Base-by-base conservation (phyloP, 1,139 yeast species). In the Diutina siamensis region DNA sequence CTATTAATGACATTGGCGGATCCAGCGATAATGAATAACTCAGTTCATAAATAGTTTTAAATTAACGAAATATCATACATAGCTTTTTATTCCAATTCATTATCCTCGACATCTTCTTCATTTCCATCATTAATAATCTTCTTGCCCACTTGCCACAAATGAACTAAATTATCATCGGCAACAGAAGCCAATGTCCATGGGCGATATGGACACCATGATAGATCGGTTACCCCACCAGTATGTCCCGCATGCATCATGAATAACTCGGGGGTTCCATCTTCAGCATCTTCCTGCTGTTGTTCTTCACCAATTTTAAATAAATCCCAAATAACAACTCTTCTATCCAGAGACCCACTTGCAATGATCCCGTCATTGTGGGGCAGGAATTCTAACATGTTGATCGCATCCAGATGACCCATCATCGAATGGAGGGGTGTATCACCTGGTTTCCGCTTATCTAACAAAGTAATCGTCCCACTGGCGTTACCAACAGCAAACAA, bases 201-300 rank as follows among this genome's bases (percentile, higher is more conserved):
- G 48, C 76, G 71, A 54, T 71, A 76, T 2, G 82, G 79, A 55
- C 82, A 81, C 72, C 86, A 80, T 44, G 78, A 72, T 53, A 83
- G 68, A 58, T 84, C 94, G 33, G 80, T 78, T 10, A 84, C 81
- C 1, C 82, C 72, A 12, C 87, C 83, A 12, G 86, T 81, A 56
- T 83, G 94, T 17, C 94, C 94, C 34, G 92, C 94, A 55, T 84
- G 94, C 80, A 84, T 81, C 88, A 83, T 81, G 54, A 83, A 70
- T 35, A 83, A 62, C 57, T 84, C 94, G 5, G 92, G 88, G 44
- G 83, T 81, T 44, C 92, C 94, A 56, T 84, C 94, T 49, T 76
- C 82, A 35, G 82, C 84, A 51, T 83, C 83, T 56, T 83, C 94
- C 50, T 78, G 84, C 50, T 78, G 85, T 58, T 83, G 92, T 55